Conservation (phyloP, 2,329 filamentous ascomycete genomes). For the Diaporthe citriasiana region DNA sequence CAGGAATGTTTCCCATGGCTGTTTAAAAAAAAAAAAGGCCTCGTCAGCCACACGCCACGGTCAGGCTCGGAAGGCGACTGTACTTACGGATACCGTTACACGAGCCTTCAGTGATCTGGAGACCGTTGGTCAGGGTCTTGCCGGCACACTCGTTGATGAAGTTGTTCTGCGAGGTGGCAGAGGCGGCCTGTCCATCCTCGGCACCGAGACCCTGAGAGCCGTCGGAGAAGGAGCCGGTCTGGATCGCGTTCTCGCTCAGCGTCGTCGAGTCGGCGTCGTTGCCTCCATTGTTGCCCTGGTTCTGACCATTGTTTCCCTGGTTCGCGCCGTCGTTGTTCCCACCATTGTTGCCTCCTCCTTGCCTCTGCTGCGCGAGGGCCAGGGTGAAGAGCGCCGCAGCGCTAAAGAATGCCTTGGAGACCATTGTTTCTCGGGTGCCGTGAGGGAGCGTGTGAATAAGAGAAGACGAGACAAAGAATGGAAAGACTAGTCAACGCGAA, state of each 20-base stretch:
- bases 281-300: background rate
- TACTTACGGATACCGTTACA: conserved; percentile 75
- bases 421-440: conserved; percentile 46
- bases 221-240: conserved; percentile 53
- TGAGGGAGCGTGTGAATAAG: conserved; percentile 9
- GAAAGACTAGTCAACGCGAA: conserved; percentile 28
- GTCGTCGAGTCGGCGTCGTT: conserved; percentile 46
- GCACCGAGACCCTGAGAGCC: conserved; percentile 51
- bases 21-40: no score
- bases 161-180: conserved; percentile 58
- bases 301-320: conserved; percentile 5
- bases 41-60: conserved; percentile 41
- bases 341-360: conserved; percentile 5
- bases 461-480: conserved; percentile 39
- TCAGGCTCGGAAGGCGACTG: background rate
- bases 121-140: conserved; percentile 70
- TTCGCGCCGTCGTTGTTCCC: conserved; percentile 27
- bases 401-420: conserved; percentile 47
- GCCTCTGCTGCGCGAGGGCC: conserved; percentile 47
- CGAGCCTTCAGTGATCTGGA: conserved; percentile 70
- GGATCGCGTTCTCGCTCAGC: conserved; percentile 49
- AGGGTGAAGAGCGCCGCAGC: conserved; percentile 48
- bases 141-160: conserved; percentile 75
- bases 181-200: conserved; percentile 37
- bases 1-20: conserved; percentile 74